Percentiles rank a stretch among this genome's conserved stretches.
Conservation (phyloP, 225 moss, liverwort and hornwort species). For the Lunularia cruciata region DNA sequence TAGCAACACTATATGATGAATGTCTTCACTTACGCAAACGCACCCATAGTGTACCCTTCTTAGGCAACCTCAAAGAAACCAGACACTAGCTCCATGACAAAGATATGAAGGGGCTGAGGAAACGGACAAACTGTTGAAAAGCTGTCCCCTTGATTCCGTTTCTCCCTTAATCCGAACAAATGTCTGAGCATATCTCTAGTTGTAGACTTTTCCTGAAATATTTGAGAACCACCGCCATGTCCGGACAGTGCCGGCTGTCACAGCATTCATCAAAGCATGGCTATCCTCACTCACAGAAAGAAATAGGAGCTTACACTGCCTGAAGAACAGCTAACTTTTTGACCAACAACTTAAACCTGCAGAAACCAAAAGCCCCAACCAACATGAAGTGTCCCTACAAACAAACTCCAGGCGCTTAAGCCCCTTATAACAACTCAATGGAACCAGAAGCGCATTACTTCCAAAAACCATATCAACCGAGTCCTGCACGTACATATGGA, state of each 20-base stretch:
- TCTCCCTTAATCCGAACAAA: not conserved
- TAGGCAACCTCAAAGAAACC: too few species aligned
- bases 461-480: slow-evolving; percentile 97
- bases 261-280: slow-evolving; percentile 27
- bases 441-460: slow-evolving; percentile 95
- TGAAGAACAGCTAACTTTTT: slow-evolving; percentile 95
- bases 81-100: too few species aligned
- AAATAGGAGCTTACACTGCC: slow-evolving; percentile 99
- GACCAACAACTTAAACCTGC: slow-evolving; percentile 98
- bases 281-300: slow-evolving; percentile 74
- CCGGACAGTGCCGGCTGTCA: slow-evolving; percentile 4
- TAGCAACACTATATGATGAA: too few species aligned
- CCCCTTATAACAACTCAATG: slow-evolving; percentile 95
- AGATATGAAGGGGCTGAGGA: not conserved
- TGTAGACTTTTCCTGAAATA: not conserved
- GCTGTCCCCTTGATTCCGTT: not conserved
- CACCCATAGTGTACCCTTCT: too few species aligned
- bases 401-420: slow-evolving; percentile 89
- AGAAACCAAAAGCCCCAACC: slow-evolving; percentile 76
- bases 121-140: not conserved
- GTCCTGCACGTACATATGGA: slow-evolving; percentile 99
- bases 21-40: too few species aligned
- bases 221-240: not conserved
- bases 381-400: slow-evolving; percentile 92
- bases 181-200: not conserved